Conservation (phyloP, 352 stramenopile species). For the Aphanomyces stellatus region DNA sequence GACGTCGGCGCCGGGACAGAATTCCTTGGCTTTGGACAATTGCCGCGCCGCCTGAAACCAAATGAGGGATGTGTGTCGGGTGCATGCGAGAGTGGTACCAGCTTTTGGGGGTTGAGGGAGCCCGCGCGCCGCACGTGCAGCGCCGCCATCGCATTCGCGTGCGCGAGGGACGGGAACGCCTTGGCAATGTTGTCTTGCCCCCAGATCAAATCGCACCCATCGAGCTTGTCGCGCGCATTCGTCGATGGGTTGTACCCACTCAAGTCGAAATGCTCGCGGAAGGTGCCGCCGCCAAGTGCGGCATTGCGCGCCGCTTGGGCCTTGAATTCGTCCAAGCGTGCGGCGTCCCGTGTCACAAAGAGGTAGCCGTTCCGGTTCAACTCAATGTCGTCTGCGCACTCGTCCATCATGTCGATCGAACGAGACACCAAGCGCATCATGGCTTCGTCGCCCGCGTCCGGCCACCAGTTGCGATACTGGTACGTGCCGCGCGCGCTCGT, state of each 20-base stretch:
- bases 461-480: constrained; percentile 80
- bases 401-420: constrained; percentile 67
- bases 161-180: constrained; percentile 49
- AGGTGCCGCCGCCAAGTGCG: constrained; percentile 38
- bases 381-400: constrained; percentile 56
- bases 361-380: constrained; percentile 76
- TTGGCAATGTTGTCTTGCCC: constrained; percentile 48
- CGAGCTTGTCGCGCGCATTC: constrained; percentile 46
- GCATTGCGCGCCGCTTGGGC: constrained; percentile 36
- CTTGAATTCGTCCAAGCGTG: constrained; percentile 46
- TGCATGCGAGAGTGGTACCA: constrained; percentile 25
- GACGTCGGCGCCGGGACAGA: constrained; percentile 46
- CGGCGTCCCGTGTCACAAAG: constrained; percentile 47
- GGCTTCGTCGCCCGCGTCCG: constrained; percentile 48
- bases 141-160: constrained; percentile 45
- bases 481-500: constrained; percentile 75
- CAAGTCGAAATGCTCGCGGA: constrained; percentile 39
- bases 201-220: constrained; percentile 55
- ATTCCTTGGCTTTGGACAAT: constrained; percentile 52
- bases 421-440: constrained; percentile 61
- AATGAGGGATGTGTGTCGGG: too few relatives aligned
- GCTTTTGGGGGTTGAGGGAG: constrained; percentile 59
- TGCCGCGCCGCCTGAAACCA: constrained; percentile 27
- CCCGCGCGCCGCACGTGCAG: constrained; percentile 64
- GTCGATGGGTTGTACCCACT: constrained; percentile 38